Conservation (phyloP, 768 basidiomycete species). For the Serendipita sp. region DNA sequence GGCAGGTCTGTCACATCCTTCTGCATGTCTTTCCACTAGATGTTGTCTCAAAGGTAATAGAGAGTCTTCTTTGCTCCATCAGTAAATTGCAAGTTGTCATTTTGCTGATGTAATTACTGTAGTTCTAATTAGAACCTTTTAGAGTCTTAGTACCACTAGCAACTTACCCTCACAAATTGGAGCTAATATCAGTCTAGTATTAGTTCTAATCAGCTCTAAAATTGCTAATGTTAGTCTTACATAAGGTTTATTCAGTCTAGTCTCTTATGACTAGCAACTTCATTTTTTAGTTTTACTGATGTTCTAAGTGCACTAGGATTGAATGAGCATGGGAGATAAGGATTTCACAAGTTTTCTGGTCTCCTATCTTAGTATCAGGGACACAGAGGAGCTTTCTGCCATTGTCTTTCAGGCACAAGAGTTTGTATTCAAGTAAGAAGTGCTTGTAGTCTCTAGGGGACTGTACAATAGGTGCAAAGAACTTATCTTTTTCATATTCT, state of each 20-base stretch:
- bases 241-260: too few relatives aligned
- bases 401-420: slow-evolving; percentile 3
- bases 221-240: too few relatives aligned
- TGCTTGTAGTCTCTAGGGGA: slow-evolving; percentile 3
- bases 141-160: too few relatives aligned
- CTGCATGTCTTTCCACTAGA: slow-evolving; percentile 8
- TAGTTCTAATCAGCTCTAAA: too few relatives aligned
- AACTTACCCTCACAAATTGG: too few relatives aligned
- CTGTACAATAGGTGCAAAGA: neutral
- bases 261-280: too few relatives aligned
- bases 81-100: too few relatives aligned
- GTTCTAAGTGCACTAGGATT: neutral
- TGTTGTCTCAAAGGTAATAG: slow-evolving; percentile 7
- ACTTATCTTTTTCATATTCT: neutral
- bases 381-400: neutral
- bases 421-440: neutral
- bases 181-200: too few relatives aligned
- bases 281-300: too few relatives aligned
- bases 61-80: slow-evolving; percentile 2
- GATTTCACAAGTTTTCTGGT: slow-evolving; percentile 2
- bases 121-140: too few relatives aligned
- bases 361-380: slow-evolving; percentile 4
- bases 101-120: too few relatives aligned
- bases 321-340: slow-evolving; percentile 9
- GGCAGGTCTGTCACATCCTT: slow-evolving; percentile 8